Percentiles rank a stretch among this genome's conserved stretches.
These are phyloP conservation scores for Malassezia cuniculi DNA, from an alignment of 1,284 basidiomycete genomes.

Conservation along the genomic window DNA sequence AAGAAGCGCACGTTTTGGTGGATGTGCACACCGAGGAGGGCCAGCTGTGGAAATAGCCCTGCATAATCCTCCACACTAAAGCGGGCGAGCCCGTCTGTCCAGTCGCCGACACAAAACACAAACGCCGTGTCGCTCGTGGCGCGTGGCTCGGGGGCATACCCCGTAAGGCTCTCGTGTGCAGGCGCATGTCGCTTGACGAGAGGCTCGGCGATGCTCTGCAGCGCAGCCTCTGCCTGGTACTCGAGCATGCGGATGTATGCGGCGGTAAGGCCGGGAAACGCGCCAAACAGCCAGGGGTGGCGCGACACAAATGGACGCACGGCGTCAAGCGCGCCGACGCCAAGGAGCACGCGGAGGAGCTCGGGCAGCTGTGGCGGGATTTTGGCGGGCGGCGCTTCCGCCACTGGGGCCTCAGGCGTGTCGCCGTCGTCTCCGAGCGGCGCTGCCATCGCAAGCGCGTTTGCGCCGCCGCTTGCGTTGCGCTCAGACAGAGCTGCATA, in stretches of 20 bases:
- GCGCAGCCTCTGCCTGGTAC: slow-evolving; percentile 12
- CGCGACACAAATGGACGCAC: slow-evolving; percentile 65
- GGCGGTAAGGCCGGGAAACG: slow-evolving; percentile 67
- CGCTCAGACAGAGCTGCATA: slow-evolving; percentile 54
- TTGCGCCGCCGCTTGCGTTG: slow-evolving; percentile 55
- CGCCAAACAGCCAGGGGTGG: slow-evolving; percentile 73
- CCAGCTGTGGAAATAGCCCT: slow-evolving; percentile 38
- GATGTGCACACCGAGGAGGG: slow-evolving; percentile 30
- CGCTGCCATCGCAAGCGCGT: slow-evolving; percentile 70
- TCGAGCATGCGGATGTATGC: slow-evolving; percentile 47
- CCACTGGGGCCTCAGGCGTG: slow-evolving; percentile 47
- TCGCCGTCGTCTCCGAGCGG: slow-evolving; percentile 60
- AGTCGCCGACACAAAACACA: slow-evolving; percentile 36
- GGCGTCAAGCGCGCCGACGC: slow-evolving; percentile 68
- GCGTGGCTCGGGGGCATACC: slow-evolving; percentile 31
- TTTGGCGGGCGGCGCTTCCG: slow-evolving; percentile 56
- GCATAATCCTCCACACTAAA: slow-evolving; percentile 17
- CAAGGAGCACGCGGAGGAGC: slow-evolving; percentile 65
- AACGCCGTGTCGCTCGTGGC: slow-evolving; percentile 17
- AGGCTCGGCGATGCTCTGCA: not conserved
- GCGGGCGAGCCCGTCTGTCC: slow-evolving; percentile 23
- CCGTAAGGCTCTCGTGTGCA: slow-evolving; percentile 12
- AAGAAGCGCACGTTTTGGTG: slow-evolving; percentile 20
- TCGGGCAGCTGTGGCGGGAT: slow-evolving; percentile 74
- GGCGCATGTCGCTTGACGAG: not conserved